Percentiles rank a stretch among this genome's conserved stretches.
Evolutionary conservation across 2,329 filamentous ascomycete species (phyloP).

Genomic region (Cercospora sojina): DNA sequence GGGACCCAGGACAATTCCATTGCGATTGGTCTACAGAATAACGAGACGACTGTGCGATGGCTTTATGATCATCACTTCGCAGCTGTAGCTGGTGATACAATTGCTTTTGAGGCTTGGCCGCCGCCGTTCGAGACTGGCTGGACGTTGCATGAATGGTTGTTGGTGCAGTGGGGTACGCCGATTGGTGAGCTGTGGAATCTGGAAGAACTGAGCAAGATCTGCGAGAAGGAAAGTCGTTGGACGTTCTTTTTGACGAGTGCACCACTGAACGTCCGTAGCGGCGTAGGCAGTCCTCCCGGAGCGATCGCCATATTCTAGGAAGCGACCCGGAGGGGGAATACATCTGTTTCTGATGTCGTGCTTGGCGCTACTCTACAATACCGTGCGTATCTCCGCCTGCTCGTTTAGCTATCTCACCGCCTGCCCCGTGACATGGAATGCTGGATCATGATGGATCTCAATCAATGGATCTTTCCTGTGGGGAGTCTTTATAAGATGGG

Average conservation of each 20-base stretch:
- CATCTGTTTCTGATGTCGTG: background rate
- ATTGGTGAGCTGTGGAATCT: conserved; percentile 54
- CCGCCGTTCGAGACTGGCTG: conserved; percentile 33
- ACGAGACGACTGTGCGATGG: conserved; percentile 14
- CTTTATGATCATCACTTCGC: conserved; percentile 17
- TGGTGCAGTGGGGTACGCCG: conserved; percentile 52
- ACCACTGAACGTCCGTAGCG: conserved; percentile 46
- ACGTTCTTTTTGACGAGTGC: conserved; percentile 51
- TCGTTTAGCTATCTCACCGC: background rate
- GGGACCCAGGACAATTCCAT: conserved; percentile 4
- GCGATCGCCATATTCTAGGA: conserved; percentile 38
- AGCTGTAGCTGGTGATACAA: conserved; percentile 20
- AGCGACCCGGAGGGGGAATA: background rate
- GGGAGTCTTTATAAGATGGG: background rate
- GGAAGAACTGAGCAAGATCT: conserved; percentile 46
- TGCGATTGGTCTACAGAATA: conserved; percentile 9
- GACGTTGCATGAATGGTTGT: conserved; percentile 48
- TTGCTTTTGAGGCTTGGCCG: conserved; percentile 37
- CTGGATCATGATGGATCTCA: background rate
- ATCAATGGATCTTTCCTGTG: background rate
- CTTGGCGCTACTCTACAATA: background rate
- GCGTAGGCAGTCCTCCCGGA: conserved; percentile 41
- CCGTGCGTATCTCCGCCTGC: background rate
- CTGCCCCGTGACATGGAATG: background rate
- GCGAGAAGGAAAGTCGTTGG: conserved; percentile 42